Evolutionary conservation across 257 asterid species (phyloP).

Genomic region (Solanum habrochaites): DNA sequence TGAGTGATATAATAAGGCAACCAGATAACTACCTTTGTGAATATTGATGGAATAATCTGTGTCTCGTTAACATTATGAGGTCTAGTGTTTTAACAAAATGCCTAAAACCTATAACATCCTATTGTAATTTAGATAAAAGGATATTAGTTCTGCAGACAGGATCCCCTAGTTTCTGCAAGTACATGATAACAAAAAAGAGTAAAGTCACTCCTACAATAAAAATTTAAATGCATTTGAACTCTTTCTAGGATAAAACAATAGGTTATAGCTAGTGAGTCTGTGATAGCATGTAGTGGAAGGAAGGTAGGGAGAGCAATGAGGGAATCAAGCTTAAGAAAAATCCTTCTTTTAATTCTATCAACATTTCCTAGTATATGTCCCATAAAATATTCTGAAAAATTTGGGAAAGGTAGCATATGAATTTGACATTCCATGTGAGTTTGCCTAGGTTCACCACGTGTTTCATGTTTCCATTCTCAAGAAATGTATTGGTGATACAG

Average conservation of each 20-base stretch:
- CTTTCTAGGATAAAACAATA: not conserved
- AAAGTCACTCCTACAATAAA: not conserved
- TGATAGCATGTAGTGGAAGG: no score
- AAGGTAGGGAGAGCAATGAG: no score
- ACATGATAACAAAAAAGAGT: not conserved
- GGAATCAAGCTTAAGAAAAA: no score
- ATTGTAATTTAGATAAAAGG: not conserved
- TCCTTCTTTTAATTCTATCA: no score
- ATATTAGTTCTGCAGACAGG: slow-evolving; percentile 40
- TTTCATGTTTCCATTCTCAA: no score
- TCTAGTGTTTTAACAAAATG: slow-evolving; percentile 84
- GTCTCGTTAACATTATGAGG: slow-evolving; percentile 61
- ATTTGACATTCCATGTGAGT: no score
- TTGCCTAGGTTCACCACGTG: no score
- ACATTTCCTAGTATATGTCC: no score
- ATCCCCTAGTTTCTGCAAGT: slow-evolving; percentile 74
- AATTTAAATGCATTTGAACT: not conserved
- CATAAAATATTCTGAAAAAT: no score
- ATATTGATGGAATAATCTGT: slow-evolving; percentile 65
- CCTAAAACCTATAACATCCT: slow-evolving; percentile 90
- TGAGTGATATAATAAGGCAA: not conserved
- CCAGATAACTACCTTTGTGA: slow-evolving; percentile 45
- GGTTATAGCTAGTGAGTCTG: no score
- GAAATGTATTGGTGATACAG: no score
- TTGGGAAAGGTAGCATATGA: no score